Evolutionary conservation across 176 grass and related monocot species (phyloP), one percentile per base, ranked within the genome.

Genomic region (Hyparrhenia diplandra): DNA sequence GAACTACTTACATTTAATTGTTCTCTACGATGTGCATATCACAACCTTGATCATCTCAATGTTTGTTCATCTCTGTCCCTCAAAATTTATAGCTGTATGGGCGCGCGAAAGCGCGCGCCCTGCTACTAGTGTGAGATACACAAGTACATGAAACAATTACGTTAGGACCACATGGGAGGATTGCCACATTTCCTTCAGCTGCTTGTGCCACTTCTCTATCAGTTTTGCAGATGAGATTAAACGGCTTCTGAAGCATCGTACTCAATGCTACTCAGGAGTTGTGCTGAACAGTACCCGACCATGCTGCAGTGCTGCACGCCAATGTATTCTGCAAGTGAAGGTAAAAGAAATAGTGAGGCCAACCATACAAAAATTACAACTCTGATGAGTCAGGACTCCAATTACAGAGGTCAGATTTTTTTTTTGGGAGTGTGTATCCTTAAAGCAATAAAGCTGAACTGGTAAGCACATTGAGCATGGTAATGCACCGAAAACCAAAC

Each of bases 311-410:
- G 52, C 52, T 10, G 52, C 8, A 24, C 16, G n/a, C 43, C 12
- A 18, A 21, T 29, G 28, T 52, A 69, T 83, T 85, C 89, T 88
- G 79, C 83, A 70, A 75, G 40, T 30, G 37, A 80, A 65, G 42
- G n/a, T 64, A 9, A 23, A 62, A 12, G 6, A 79, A 75, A 76
- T 16, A 25, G 24, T 68, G 13, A 78, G 57, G 17, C 77, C 5
- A 78, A 74, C n/a, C 28, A 69, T 54, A 12, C 10, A 18, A 1
- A 55, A 59, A 35, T 57, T 74, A 34, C 29, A 68, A 34, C 28
- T 69, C 14, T 58, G 54, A 58, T 25, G 21, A 25, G 9, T 58
- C n/a, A 40, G n/a, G 24, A 64, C 18, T 84, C 20, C 36, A 13
- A 21, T 30, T 7, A 3, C 5, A 4, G 16, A 34, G 20, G 42